Conservation (phyloP, 2,329 filamentous ascomycete genomes). For the Cercospora sesami region DNA sequence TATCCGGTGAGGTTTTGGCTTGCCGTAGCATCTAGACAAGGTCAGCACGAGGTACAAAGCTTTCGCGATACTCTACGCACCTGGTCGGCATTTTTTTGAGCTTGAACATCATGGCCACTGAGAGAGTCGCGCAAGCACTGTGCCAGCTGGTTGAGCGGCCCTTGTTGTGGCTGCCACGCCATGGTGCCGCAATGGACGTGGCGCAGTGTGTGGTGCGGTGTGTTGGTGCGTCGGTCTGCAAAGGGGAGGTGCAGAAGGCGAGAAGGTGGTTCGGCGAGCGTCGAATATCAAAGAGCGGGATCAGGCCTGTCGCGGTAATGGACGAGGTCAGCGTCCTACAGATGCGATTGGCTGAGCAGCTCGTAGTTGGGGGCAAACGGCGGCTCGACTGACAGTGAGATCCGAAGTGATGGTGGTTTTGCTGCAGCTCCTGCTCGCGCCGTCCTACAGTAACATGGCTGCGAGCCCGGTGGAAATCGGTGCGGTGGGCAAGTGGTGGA, state of each 20-base stretch:
- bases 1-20: conserved; percentile 83
- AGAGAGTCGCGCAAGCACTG: conserved; percentile 89
- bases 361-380: background rate
- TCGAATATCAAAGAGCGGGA: conserved; percentile 10
- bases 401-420: conserved; percentile 4
- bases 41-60: background rate
- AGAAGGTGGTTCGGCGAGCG: background rate
- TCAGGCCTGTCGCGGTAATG: conserved; percentile 10
- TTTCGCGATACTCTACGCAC: conserved; percentile 54
- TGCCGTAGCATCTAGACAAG: conserved; percentile 78
- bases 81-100: conserved; percentile 85
- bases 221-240: background rate
- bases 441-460: conserved; percentile 18
- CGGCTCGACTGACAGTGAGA: conserved; percentile 16
- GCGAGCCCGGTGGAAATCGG: background rate
- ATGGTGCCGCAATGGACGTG: conserved; percentile 51
- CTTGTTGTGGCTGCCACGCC: conserved; percentile 89
- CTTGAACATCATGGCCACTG: conserved; percentile 74
- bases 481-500: conserved; percentile 5
- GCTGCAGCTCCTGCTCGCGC: conserved; percentile 14
- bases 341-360: background rate
- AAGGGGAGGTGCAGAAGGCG: background rate
- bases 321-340: conserved; percentile 13
- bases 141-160: conserved; percentile 85
- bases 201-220: conserved; percentile 5